Percentiles rank a stretch among this genome's conserved stretches.
phyloP scores from a whole-genome alignment of 164 flowering plant species.

The Saururus chinensis region DNA sequence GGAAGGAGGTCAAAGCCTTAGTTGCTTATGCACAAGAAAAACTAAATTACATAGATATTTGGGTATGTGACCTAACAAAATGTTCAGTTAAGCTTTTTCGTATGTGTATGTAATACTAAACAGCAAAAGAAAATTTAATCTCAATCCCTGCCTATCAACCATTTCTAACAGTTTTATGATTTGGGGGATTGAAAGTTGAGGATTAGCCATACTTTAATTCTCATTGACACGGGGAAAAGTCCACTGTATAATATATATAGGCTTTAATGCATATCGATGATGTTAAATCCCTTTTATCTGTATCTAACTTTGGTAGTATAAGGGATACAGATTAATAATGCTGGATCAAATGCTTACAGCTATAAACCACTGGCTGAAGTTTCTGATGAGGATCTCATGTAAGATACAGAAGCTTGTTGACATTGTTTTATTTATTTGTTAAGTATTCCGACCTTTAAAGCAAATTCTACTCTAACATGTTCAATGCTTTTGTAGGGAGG shows the following conservation, averaged over 20 bases:
- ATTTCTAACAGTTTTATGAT: too few species aligned
- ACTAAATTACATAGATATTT: slow-evolving; percentile 66
- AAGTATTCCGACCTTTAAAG: background rate
- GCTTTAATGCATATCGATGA: too few species aligned
- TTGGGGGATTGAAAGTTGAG: too few species aligned
- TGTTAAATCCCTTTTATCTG: background rate
- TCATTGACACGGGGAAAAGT: too few species aligned
- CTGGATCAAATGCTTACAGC: slow-evolving; percentile 98
- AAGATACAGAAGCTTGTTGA: slow-evolving; percentile 22
- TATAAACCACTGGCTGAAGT: slow-evolving; percentile 77
- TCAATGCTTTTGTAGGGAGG: slow-evolving; percentile 52
- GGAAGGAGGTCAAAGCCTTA: slow-evolving; percentile 57
- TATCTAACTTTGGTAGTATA: slow-evolving; percentile 27
- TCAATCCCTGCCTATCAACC: too few species aligned
- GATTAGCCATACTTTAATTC: too few species aligned
- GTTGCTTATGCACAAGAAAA: slow-evolving; percentile 57
- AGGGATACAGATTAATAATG: slow-evolving; percentile 89
- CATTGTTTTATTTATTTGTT: too few species aligned
- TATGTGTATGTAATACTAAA: background rate
- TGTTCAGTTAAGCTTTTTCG: too few species aligned
- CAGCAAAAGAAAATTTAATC: too few species aligned
- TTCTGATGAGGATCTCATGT: slow-evolving; percentile 95
- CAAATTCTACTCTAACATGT: slow-evolving; percentile 1
- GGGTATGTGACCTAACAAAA: slow-evolving; percentile 41
- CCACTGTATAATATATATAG: too few species aligned